Percentiles rank a stretch among this genome's conserved stretches.
Evolutionary conservation across 129 eudicot genomes (phyloP).

Genomic region (Escallonia herrerae): DNA sequence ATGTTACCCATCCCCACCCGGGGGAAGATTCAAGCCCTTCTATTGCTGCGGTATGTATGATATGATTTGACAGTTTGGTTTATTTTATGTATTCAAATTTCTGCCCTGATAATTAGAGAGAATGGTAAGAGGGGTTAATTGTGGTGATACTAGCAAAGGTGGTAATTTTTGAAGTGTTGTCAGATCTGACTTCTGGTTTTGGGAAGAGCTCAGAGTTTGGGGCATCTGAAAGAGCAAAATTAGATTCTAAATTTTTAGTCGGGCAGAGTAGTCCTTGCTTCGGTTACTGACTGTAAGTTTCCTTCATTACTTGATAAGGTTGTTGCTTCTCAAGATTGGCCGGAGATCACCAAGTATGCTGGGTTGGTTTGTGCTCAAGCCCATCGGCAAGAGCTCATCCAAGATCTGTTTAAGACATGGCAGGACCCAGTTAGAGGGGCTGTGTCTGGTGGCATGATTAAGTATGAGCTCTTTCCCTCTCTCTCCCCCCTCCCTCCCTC

Average conservation of each 20-base stretch:
- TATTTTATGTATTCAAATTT: not conserved
- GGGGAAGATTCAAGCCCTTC: constrained; percentile 99
- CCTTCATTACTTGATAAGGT: constrained; percentile 38
- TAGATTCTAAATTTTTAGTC: no score
- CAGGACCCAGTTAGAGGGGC: constrained; percentile 65
- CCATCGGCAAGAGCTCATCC: constrained; percentile 83
- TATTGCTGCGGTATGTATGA: constrained; percentile 75
- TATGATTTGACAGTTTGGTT: not conserved
- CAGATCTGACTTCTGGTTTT: no score
- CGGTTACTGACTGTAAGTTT: not conserved
- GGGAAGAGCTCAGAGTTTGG: no score
- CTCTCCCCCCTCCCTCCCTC: not conserved
- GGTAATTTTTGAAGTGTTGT: no score
- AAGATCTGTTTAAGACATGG: constrained; percentile 79
- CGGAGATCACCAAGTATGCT: constrained; percentile 83
- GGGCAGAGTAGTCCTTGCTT: not conserved
- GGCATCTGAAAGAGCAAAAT: no score
- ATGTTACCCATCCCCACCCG: constrained; percentile 97
- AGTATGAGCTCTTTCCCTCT: constrained; percentile 23
- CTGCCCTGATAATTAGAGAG: no score
- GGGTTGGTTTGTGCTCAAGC: constrained; percentile 95
- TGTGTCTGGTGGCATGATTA: constrained; percentile 86
- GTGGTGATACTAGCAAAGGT: no score
- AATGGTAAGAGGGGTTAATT: no score
- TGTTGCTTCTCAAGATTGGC: constrained; percentile 98